Evolutionary conservation across 345 rosid genomes (phyloP).

Genomic region (Iberis pinnata): DNA sequence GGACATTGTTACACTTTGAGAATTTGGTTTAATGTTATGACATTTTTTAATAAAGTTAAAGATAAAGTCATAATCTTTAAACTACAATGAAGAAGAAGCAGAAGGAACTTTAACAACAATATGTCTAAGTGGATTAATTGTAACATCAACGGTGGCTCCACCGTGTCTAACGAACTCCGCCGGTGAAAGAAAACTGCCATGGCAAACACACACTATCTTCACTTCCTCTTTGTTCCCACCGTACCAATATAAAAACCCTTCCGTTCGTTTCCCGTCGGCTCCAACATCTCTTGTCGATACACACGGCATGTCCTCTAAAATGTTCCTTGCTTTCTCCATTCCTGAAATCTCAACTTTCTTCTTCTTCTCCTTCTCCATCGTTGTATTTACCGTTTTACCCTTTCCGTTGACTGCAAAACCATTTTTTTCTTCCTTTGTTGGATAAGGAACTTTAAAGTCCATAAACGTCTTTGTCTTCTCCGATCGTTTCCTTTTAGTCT

Average conservation of each 20-base stretch:
- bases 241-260: constrained; percentile 45
- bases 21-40: not conserved
- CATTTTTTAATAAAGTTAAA: not conserved
- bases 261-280: constrained; percentile 36
- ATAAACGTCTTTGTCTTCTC: constrained; percentile 40
- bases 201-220: constrained; percentile 49
- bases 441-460: not conserved
- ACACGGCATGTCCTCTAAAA: constrained; percentile 46
- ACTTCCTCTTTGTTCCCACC: constrained; percentile 29
- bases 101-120: constrained; percentile 52
- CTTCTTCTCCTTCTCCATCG: not conserved
- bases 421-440: not conserved
- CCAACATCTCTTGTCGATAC: constrained; percentile 47
- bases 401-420: not conserved
- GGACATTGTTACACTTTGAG: not conserved
- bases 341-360: constrained; percentile 25
- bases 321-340: constrained; percentile 36
- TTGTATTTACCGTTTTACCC: not conserved
- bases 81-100: constrained; percentile 25
- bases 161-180: constrained; percentile 46
- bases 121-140: constrained; percentile 58
- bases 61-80: not conserved
- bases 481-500: constrained; percentile 55
- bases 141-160: constrained; percentile 36
- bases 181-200: constrained; percentile 43